A percentile compares a stretch with the other conserved stretches of the same genome.
These are phyloP conservation scores for Fagopyrum tataricum DNA, from an alignment of 148 eudicot species.

Conservation along the genomic window DNA sequence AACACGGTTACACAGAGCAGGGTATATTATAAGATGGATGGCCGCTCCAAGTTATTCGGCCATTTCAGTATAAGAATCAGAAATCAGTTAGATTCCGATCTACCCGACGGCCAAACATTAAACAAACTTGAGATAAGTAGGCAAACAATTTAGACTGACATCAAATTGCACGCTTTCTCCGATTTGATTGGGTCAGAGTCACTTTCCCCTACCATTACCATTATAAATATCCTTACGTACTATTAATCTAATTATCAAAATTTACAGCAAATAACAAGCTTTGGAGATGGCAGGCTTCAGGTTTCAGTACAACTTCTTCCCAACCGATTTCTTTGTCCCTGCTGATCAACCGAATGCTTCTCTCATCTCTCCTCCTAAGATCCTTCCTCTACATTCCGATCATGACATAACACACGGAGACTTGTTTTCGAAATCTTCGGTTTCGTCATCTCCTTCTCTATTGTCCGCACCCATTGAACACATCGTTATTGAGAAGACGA, in stretches of 20 bases:
- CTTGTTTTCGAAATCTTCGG: not conserved
- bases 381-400: not conserved
- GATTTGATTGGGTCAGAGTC: not conserved
- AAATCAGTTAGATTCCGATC: too few species aligned
- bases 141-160: not conserved
- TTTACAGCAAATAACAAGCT: not conserved
- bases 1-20: too few species aligned
- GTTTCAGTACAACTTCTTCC: slow-evolving; percentile 45
- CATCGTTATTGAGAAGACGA: not conserved
- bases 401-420: not conserved
- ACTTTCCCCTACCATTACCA: not conserved
- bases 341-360: slow-evolving; percentile 8
- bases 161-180: slow-evolving; percentile 5
- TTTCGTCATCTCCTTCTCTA: not conserved
- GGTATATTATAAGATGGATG: too few species aligned
- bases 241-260: not conserved
- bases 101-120: not conserved
- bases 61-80: not conserved
- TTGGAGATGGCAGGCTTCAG: slow-evolving; percentile 40
- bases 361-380: not conserved
- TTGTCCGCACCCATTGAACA: not conserved
- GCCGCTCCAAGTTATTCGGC: too few species aligned
- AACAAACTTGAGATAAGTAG: not conserved
- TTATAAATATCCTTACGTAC: not conserved
- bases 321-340: slow-evolving; percentile 53